Evolutionary conservation across 495 filamentous ascomycete species (phyloP), one percentile per base, ranked within the genome.

Genomic region (Zalerion maritima): DNA sequence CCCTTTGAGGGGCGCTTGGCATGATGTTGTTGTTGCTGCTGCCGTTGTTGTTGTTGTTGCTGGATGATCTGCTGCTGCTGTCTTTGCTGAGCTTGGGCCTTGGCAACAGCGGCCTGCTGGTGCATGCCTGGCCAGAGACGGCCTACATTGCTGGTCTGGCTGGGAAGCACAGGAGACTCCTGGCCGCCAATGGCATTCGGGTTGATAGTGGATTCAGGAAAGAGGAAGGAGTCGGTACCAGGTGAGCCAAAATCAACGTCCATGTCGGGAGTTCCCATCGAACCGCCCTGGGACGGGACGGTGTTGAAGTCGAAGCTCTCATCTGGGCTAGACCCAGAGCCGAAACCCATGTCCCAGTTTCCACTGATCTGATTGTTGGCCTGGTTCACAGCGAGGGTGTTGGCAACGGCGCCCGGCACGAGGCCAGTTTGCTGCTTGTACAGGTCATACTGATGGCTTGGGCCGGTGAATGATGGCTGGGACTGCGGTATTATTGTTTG

Each of bases 381-480:
- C 30, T 74, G 61, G 46, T 72, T 78, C 42, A 79, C 67, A 18
- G 73, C 72, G 43, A 79, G 56, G 1, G 78, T 73, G 35, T 64
- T 74, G 21, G 74, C 71, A 36, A 89, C 47, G 15, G 78, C 83
- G 24, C 81, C 81, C 1, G 78, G 73, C 0, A 86, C 79, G 17
- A 92, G 66, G 32, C 83, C 82, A 3, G 86, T 89, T 54, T 93
- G 84, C 46, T 97, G 87, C 52, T 78, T 77, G 55, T 92, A 82
- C 24, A 75, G 71, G 37, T 85, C 77, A 56, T 97, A 97, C 46
- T 86, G 78, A 58, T 94, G 83, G 45, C 83, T 93, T 6, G 87
- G 86, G 12, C 67, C 83, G 24, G 73, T 68, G 41, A 83, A 71
- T 9, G 57, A 52, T 45, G 76, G 70, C 19, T 64, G 68, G 14